Conservation (phyloP, 2,329 filamentous ascomycete species). For the Geosmithia flava region DNA sequence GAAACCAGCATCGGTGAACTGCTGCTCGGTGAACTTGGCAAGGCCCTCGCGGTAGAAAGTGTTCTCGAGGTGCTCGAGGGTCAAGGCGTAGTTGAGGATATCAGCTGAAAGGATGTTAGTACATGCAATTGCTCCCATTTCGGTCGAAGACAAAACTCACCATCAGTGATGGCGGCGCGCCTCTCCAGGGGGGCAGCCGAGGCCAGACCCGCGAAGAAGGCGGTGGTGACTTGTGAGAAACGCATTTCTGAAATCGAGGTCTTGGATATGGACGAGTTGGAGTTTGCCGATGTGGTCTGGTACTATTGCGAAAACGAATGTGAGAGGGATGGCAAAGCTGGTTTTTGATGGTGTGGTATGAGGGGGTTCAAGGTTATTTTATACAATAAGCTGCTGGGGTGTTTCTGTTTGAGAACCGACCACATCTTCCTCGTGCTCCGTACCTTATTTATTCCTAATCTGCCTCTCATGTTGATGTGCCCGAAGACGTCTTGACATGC, state of each 20-base stretch:
- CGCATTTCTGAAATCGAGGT: neutral
- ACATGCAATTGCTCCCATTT: neutral
- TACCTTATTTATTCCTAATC: no score
- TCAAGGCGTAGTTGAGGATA: constrained; percentile 31
- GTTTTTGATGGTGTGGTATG: no score
- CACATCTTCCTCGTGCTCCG: no score
- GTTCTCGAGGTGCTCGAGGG: constrained; percentile 45
- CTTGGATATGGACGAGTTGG: neutral
- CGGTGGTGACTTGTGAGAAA: neutral
- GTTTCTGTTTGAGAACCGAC: no score
- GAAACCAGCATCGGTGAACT: constrained; percentile 41
- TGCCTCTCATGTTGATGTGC: no score
- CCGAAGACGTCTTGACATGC: no score
- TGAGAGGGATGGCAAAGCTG: no score
- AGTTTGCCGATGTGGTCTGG: no score
- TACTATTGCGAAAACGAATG: no score
- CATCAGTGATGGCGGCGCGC: constrained; percentile 2
- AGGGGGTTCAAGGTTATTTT: no score
- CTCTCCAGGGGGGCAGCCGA: constrained; percentile 3
- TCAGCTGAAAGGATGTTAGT: neutral
- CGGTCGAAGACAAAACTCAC: neutral
- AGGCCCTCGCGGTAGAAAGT: constrained; percentile 51
- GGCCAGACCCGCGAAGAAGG: neutral
- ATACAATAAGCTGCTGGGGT: no score
- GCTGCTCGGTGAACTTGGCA: constrained; percentile 36